These are phyloP conservation scores for Pseudonitzschia pungens DNA, from an alignment of 108 stramenopile genomes.

Conservation along the genomic window DNA sequence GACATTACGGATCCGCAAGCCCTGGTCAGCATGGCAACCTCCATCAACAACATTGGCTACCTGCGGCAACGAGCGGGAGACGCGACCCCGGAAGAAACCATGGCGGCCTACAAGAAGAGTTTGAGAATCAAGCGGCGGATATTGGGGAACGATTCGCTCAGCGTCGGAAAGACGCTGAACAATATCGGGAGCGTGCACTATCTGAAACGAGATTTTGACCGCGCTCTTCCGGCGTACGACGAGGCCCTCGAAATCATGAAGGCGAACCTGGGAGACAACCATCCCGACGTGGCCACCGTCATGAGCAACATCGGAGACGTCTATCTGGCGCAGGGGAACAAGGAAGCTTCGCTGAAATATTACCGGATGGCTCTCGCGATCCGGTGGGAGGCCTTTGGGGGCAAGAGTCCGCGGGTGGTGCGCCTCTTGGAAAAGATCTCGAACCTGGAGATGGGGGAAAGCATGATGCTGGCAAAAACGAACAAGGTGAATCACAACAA, in stretches of 20 bases:
- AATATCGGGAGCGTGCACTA: constrained; percentile 74
- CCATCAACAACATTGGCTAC: constrained; percentile 70
- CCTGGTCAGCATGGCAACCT: constrained; percentile 60
- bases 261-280: constrained; percentile 43
- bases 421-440: constrained; percentile 63
- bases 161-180: constrained; percentile 74
- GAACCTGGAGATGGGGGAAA: constrained; percentile 48
- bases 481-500: not conserved
- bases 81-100: constrained; percentile 55
- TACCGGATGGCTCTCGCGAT: constrained; percentile 40
- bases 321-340: constrained; percentile 36
- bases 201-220: constrained; percentile 46
- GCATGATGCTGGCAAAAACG: constrained; percentile 3
- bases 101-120: constrained; percentile 62
- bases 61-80: constrained; percentile 51
- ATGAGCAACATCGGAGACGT: constrained; percentile 71
- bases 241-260: constrained; percentile 58
- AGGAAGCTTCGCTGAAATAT: constrained; percentile 23
- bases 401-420: constrained; percentile 42
- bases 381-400: constrained; percentile 42
- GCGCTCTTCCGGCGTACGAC: constrained; percentile 55
- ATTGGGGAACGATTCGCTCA: constrained; percentile 57
- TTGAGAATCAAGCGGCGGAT: constrained; percentile 55
- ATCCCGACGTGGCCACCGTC: constrained; percentile 69
- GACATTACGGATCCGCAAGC: constrained; percentile 24